Base-by-base conservation (phyloP, 805 yeast genomes). In the Priceomyces fermenticarens region DNA sequence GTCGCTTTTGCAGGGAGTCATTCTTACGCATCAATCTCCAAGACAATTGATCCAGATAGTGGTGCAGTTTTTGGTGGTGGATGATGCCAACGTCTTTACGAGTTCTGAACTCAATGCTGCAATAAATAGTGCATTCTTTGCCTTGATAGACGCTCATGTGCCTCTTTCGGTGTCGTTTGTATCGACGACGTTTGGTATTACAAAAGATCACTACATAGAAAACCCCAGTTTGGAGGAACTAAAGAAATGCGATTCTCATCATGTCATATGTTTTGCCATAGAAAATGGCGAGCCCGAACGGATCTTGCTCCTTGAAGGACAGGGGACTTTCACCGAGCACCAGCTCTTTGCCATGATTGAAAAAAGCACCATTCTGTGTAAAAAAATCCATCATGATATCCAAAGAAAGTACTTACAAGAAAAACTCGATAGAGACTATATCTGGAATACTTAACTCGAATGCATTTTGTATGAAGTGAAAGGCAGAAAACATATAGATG, bases 121-220 rank as follows among this genome's bases (percentile, higher is more conserved):
- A 15, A 71, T 91, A 30, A 91, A 93, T 58, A 82, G 88, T 2
- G 65, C 82, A 1, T 81, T 72, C 47, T 62, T 86, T 47, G 95
- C 97, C 0, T 71, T 91, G 33, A 59, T 89, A 1, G 91, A 89
- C 59, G 85, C 96, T 5, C 88, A 87, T 35, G 72, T 90, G 13
- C 83, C 88, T 0, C 60, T 91, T 40, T 67, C 71, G 36, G 63
- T 75, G n/a, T 76, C 89, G 0, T 81, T 83, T 51, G 73, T 78
- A 0, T 78, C 89, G 12, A 64, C 76, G 0, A 65, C 80, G 3
- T 57, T 80, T n/a, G 70, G 75, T 7, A 53, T 75, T 3, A 46
- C 45, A 16, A 53, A 58, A 26, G 39, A 42, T 2, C 55, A 64
- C 2, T 38, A 73, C 3, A 51, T 68, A 9, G 36, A 65, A 2